These are phyloP conservation scores for Nakataea oryzae DNA, from an alignment of 2,329 filamentous ascomycete species.

Conservation along the genomic window DNA sequence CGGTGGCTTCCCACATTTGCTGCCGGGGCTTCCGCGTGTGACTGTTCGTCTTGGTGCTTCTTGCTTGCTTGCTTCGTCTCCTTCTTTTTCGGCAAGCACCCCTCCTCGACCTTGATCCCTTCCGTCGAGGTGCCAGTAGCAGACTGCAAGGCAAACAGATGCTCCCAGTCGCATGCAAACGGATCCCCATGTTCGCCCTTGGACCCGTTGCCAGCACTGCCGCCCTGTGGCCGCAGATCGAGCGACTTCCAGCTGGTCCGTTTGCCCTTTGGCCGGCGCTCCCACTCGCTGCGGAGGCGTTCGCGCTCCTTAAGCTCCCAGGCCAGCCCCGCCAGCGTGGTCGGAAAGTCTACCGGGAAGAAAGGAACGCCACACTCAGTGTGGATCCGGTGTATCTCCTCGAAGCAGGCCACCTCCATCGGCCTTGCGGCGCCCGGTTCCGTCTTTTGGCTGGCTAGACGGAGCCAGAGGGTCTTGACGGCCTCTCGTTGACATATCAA, in stretches of 20 bases:
- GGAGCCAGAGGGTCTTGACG: background rate
- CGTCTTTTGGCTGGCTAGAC: background rate
- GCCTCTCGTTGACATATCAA: background rate
- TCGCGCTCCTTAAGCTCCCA: slow-evolving; percentile 55
- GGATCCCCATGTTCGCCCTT: slow-evolving; percentile 78
- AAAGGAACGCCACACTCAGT: slow-evolving; percentile 72
- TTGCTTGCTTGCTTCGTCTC: no score
- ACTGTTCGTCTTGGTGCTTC: background rate
- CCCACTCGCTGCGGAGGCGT: slow-evolving; percentile 44
- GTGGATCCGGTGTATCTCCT: slow-evolving; percentile 67
- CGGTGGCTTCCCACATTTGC: background rate
- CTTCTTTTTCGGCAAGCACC: background rate
- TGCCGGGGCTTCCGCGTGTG: no score
- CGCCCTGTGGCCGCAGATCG: slow-evolving; percentile 39
- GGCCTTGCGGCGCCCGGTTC: background rate
- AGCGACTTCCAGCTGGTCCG: slow-evolving; percentile 65
- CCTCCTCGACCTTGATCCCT: background rate
- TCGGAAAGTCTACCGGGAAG: slow-evolving; percentile 80
- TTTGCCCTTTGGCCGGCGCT: slow-evolving; percentile 71
- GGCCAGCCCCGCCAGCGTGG: slow-evolving; percentile 64
- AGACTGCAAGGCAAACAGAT: slow-evolving; percentile 37
- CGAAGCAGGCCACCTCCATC: slow-evolving; percentile 33
- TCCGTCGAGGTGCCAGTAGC: background rate
- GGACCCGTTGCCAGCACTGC: slow-evolving; percentile 24
- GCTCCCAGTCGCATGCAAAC: slow-evolving; percentile 76